Evolutionary conservation across 768 basidiomycete genomes (phyloP), one percentile per base, ranked within the genome.

Genomic region (Termitomyces sp.): DNA sequence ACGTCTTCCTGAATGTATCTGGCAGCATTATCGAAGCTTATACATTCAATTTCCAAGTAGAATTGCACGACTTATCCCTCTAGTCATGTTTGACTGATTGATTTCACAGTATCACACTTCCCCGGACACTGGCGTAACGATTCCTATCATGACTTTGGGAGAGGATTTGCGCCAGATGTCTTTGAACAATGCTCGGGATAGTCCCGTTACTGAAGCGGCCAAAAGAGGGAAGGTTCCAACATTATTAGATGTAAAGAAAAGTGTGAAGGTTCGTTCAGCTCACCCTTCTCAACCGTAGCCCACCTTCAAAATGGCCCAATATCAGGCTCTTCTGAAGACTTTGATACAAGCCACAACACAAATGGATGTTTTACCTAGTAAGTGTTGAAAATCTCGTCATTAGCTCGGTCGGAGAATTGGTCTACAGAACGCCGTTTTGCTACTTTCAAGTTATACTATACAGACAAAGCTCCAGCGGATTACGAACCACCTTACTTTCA

Each of bases 381-480:
- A 52, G 85, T 74, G 8, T 31, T 42, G 0, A 9, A 25, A n/a
- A 29, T n/a, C 43, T 15, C 11, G 42, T 43, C 32, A 34, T 25
- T 9, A 10, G 10, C 20, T 6, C 2, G 11, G 14, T 43, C 11
- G 32, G 55, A 49, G 38, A 12, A 40, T 25, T 38, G 43, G 60
- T 20, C 5, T 34, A 32, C 68, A 91, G 92, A 86, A 67, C 87
- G 86, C 51, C 88, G 93, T 38, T 95, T 81, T 68, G 91, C 92
- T n/a, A 91, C 88, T 25, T 92, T 95, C 78, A 95, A 96, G 70
- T 73, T 92, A 11, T 92, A 89, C 70, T 95, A 94, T 71, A 89
- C 88, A 14, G 86, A 91, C 51, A 79, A 84, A 25, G 87, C 92
- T 12, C 94, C 94, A 0, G 76, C 79, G 9, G 87, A 93, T 55